Base-by-base conservation (phyloP, 2,329 filamentous ascomycete genomes). In the Rutstroemia sydowiana region DNA sequence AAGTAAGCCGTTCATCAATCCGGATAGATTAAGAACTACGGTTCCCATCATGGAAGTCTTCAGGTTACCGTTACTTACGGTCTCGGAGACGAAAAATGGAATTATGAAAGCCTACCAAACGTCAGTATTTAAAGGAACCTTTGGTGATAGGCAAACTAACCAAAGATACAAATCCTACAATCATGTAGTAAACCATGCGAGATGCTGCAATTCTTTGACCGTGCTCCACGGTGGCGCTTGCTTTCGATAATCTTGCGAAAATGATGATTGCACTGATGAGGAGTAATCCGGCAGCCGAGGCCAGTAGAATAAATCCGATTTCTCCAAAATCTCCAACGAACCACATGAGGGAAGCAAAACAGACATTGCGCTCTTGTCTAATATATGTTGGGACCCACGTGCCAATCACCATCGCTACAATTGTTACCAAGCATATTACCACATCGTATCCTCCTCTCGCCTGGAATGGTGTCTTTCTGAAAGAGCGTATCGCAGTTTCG, bases 281-380 rank as follows among this genome's bases (percentile, higher is more conserved):
- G 48, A 85, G 68, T 21, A 75, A 63, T 32, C 72, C 64, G n/a
- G 75, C 69, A 40, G 84, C 71, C 18, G 71, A 63, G 20, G 75
- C 66, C 10, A 85, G 64, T 1, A 85, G 62, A 9, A 71, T 71
- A 51, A 87, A 76, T 52, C 75, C 77, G 5, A 76, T 74, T 13
- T 74, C 63, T n/a, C 79, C 75, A 68, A 81, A 87, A 58, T 71
- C 73, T 51, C 77, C 73, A 39, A 86, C 70, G 55, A 84, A 85
- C 79, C 80, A 87, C 58, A 86, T 79, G 7, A 88, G 71, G 5
- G 80, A 82, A 21, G 81, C 81, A 59, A 86, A 82, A 68, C 84
- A 88, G 48, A 76, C 73, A 57, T 82, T 75, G 5, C 74, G 73
- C 40, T 82, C 75, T 4, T 70, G 73, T 55, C 76, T 69, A 45